A percentile compares a stretch with the other conserved stretches of the same genome.
Evolutionary conservation across 495 filamentous ascomycete species (phyloP).

Genomic region (Talaromyces ruber): DNA sequence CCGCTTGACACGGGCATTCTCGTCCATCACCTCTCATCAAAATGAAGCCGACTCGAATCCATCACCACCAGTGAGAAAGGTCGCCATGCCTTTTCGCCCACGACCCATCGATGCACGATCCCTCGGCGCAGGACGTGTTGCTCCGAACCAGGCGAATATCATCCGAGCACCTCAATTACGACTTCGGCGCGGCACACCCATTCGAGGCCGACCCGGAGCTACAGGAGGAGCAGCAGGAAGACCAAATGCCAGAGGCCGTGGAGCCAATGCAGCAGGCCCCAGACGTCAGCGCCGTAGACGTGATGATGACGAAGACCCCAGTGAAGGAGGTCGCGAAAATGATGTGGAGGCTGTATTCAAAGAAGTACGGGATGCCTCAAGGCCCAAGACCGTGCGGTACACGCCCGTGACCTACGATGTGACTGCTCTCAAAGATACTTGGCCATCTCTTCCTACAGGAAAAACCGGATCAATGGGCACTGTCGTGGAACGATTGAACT

Average conservation of each 20-base stretch:
- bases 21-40: neutral
- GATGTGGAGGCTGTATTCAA: conserved; percentile 24
- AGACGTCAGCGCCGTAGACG: conserved; percentile 4
- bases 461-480: conserved; percentile 19
- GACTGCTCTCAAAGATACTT: conserved; percentile 26
- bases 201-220: neutral
- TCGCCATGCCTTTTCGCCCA: conserved; percentile 14
- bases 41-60: neutral
- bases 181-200: conserved; percentile 8
- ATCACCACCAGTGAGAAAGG: conserved; percentile 11
- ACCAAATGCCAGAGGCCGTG: neutral
- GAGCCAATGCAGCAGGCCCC: neutral
- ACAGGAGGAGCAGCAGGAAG: neutral
- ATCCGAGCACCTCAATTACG: conserved; percentile 24
- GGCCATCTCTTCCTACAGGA: conserved; percentile 33
- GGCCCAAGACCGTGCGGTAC: conserved; percentile 25
- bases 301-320: conserved; percentile 16
- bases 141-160: conserved; percentile 22
- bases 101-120: conserved; percentile 33
- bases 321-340: conserved; percentile 13
- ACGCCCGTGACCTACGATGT: conserved; percentile 21
- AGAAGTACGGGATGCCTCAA: conserved; percentile 22
- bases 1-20: neutral
- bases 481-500: conserved; percentile 29
- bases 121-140: conserved; percentile 23